Evolutionary conservation across 2,329 filamentous ascomycete genomes (phyloP).

Genomic region (Acrodontium crateriforme): DNA sequence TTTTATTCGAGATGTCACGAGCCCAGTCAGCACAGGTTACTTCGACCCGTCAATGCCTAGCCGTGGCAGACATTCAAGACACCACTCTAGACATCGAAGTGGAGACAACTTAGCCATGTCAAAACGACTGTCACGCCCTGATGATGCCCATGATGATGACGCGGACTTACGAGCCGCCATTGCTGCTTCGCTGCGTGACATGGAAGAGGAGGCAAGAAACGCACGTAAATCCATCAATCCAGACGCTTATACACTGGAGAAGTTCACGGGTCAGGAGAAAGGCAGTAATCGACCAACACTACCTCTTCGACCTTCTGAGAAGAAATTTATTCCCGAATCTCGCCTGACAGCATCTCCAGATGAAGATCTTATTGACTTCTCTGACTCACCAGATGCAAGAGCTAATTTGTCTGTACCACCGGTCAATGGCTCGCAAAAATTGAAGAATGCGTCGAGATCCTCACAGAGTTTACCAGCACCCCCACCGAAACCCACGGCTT

Average conservation of each 20-base stretch:
- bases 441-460: conserved; percentile 15
- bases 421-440: conserved; percentile 2
- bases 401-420: not conserved
- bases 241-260: conserved; percentile 16
- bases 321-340: not conserved
- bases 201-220: conserved; percentile 25
- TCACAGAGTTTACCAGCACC: conserved; percentile 15
- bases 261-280: conserved; percentile 4
- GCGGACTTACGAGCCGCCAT: conserved; percentile 35
- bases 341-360: conserved; percentile 10
- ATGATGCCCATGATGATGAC: conserved; percentile 30
- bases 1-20: conserved; percentile 93
- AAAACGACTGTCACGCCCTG: conserved; percentile 18
- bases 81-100: conserved; percentile 17
- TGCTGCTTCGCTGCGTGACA: conserved; percentile 31
- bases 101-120: conserved; percentile 18
- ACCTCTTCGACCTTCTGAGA: conserved; percentile 18
- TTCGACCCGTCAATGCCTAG: conserved; percentile 49
- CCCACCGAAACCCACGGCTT: conserved; percentile 22
- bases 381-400: conserved; percentile 19
- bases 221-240: conserved; percentile 23
- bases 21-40: conserved; percentile 52
- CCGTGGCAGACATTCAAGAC: conserved; percentile 15
- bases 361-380: conserved; percentile 35
- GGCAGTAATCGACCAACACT: conserved; percentile 19